phyloP scores from a whole-genome alignment of 2,329 filamentous ascomycete genomes.

The Zasmidium citrigriseum region DNA sequence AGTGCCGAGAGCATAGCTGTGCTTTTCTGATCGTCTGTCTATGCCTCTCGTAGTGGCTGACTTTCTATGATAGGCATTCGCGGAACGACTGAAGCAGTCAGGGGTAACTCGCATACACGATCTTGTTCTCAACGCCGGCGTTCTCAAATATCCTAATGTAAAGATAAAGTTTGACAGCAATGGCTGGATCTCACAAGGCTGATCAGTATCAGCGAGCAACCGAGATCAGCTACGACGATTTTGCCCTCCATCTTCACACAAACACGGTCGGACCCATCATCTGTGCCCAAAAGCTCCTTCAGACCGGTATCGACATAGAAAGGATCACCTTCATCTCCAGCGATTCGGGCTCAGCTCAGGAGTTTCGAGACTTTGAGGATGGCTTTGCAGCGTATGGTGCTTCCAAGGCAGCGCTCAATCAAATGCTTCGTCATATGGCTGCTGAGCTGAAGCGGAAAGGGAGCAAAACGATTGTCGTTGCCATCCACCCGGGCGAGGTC shows the following conservation, averaged over 20 bases:
- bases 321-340: slow-evolving; percentile 59
- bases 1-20: slow-evolving; percentile 54
- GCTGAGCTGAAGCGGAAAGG: slow-evolving; percentile 55
- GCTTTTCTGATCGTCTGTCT: slow-evolving; percentile 13
- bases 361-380: slow-evolving; percentile 58
- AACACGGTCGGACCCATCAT: slow-evolving; percentile 63
- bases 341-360: slow-evolving; percentile 55
- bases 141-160: slow-evolving; percentile 59
- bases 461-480: slow-evolving; percentile 52
- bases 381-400: slow-evolving; percentile 60
- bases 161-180: slow-evolving; percentile 25
- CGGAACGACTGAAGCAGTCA: slow-evolving; percentile 11
- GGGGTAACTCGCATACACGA: slow-evolving; percentile 46
- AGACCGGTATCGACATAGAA: slow-evolving; percentile 49
- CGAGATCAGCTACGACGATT: slow-evolving; percentile 54
- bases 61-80: slow-evolving; percentile 8
- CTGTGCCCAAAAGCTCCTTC: slow-evolving; percentile 54
- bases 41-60: background rate
- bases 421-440: slow-evolving; percentile 57
- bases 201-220: slow-evolving; percentile 48
- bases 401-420: slow-evolving; percentile 60
- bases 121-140: slow-evolving; percentile 59
- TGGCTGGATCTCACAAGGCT: background rate
- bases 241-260: slow-evolving; percentile 57
- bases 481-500: slow-evolving; percentile 61